These are phyloP conservation scores for Perkinsus olseni DNA, from an alignment of 169 alveolate species.

Conservation along the genomic window DNA sequence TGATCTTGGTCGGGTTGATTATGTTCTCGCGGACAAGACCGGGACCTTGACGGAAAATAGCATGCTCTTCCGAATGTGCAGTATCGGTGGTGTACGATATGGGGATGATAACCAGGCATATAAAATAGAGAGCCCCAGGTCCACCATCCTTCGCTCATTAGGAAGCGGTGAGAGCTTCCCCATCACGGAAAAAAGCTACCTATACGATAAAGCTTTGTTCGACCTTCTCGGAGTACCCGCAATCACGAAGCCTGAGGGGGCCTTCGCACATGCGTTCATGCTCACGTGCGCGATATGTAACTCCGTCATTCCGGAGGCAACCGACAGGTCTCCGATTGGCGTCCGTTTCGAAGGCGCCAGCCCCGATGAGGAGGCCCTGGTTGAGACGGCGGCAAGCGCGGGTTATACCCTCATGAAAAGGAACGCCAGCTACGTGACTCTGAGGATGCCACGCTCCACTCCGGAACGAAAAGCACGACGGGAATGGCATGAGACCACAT, in stretches of 20 bases:
- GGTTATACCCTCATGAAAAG: conserved; percentile 15
- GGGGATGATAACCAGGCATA: not conserved
- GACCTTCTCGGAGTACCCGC: not conserved
- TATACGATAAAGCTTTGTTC: not conserved
- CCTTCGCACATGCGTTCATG: not conserved
- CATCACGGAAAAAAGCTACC: not conserved
- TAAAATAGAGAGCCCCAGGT: not conserved
- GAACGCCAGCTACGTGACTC: not conserved
- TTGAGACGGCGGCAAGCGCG: conserved; percentile 15
- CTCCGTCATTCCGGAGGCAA: conserved; percentile 15
- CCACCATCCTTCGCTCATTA: not conserved
- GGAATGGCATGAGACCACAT: not conserved
- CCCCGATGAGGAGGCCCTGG: conserved; percentile 33
- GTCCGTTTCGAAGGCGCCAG: not conserved
- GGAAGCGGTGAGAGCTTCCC: not conserved
- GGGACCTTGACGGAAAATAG: conserved; percentile 33
- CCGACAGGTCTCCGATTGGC: not conserved
- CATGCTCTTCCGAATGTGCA: conserved; percentile 15
- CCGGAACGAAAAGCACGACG: not conserved
- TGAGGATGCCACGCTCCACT: not conserved
- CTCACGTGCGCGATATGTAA: not conserved
- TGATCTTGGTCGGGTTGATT: not conserved
- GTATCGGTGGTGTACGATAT: not conserved
- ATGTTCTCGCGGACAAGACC: conserved; percentile 27
- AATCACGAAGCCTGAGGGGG: not conserved